These are phyloP conservation scores for Phtheirospermum japonicum DNA, from an alignment of 257 asterid genomes.

Conservation along the genomic window DNA sequence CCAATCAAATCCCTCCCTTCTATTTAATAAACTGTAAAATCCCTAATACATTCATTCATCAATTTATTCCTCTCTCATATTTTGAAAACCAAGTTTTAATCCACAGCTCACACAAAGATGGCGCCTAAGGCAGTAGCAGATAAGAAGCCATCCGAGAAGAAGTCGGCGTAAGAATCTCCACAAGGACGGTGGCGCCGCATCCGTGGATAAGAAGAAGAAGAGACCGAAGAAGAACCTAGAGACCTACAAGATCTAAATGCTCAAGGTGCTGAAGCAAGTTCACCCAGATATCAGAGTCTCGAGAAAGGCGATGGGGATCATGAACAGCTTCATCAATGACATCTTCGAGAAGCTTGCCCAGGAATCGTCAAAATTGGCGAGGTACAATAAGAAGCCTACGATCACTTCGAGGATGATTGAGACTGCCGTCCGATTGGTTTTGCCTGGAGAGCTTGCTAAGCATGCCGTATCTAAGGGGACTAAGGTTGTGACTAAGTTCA, in stretches of 20 bases:
- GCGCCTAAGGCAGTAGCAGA: slow-evolving; percentile 53
- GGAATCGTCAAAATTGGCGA: slow-evolving; percentile 34
- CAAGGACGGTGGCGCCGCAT: slow-evolving; percentile 42
- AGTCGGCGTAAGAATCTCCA: slow-evolving; percentile 42
- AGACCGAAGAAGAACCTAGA: slow-evolving; percentile 45
- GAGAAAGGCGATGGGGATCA: slow-evolving; percentile 70
- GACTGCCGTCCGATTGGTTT: slow-evolving; percentile 29
- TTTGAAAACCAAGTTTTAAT: background rate
- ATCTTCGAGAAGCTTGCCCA: slow-evolving; percentile 56
- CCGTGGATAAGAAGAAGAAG: slow-evolving; percentile 58
- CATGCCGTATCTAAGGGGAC: slow-evolving; percentile 35
- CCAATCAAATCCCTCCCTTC: slow-evolving; percentile 21
- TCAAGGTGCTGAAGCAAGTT: slow-evolving; percentile 64
- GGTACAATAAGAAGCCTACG: slow-evolving; percentile 35
- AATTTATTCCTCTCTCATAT: background rate
- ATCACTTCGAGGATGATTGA: slow-evolving; percentile 32
- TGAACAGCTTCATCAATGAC: slow-evolving; percentile 43
- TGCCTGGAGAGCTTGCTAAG: slow-evolving; percentile 33
- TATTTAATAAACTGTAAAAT: slow-evolving; percentile 6
- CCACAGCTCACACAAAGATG: slow-evolving; percentile 26
- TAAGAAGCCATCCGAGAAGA: slow-evolving; percentile 38
- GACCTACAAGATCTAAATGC: slow-evolving; percentile 71
- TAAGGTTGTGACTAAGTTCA: slow-evolving; percentile 32
- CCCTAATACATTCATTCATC: background rate
- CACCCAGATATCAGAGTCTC: slow-evolving; percentile 65